Conservation (phyloP, 2,329 filamentous ascomycete species). For the Sporothrix pseudoabietina region DNA sequence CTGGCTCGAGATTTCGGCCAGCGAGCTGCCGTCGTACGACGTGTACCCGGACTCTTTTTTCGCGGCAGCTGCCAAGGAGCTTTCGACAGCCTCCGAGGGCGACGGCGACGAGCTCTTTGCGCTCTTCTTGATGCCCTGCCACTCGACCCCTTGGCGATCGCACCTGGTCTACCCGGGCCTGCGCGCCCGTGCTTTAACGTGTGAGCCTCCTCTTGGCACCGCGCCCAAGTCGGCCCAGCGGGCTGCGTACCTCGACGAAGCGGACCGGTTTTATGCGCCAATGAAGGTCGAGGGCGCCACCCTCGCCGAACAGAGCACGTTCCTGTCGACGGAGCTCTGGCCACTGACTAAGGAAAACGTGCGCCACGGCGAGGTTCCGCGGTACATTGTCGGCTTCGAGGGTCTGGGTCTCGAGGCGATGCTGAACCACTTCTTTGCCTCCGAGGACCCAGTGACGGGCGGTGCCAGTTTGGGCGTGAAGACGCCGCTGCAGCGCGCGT, state of each 20-base stretch:
- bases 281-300: conserved; percentile 35
- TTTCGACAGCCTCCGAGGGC: conserved; percentile 26
- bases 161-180: conserved; percentile 77
- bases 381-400: conserved; percentile 64
- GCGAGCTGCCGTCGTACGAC: conserved; percentile 41
- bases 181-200: conserved; percentile 80
- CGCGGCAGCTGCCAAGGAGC: conserved; percentile 24
- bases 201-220: conserved; percentile 80
- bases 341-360: conserved; percentile 28
- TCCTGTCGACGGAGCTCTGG: conserved; percentile 60
- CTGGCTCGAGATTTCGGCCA: conserved; percentile 40
- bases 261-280: conserved; percentile 84
- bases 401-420: conserved; percentile 59
- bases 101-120: conserved; percentile 58
- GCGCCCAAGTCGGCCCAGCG: conserved; percentile 62
- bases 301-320: conserved; percentile 41
- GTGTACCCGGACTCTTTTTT: conserved; percentile 37
- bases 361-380: conserved; percentile 48
- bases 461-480: conserved; percentile 48
- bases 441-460: conserved; percentile 31
- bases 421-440: conserved; percentile 48
- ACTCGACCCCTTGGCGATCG: conserved; percentile 92
- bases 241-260: conserved; percentile 77
- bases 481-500: conserved; percentile 49
- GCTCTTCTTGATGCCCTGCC: conserved; percentile 91